Conservation (phyloP, 352 stramenopile genomes). For the Thalassiosira hispida region DNA sequence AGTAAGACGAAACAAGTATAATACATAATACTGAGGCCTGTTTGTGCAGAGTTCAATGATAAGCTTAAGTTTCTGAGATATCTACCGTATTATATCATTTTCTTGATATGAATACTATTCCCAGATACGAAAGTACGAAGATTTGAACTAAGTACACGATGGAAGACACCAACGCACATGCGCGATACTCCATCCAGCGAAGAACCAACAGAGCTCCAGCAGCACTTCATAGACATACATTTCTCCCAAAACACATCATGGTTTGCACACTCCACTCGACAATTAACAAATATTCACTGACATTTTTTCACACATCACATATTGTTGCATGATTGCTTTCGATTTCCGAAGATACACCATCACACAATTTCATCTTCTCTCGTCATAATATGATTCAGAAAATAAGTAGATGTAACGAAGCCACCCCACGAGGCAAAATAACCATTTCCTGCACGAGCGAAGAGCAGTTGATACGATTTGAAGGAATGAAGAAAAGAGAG, state of each 20-base stretch:
- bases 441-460: conserved; percentile 40
- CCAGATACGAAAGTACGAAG: too few relatives aligned
- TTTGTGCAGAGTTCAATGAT: not conserved
- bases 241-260: too few relatives aligned
- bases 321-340: not conserved
- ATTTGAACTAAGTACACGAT: too few relatives aligned
- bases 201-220: too few relatives aligned
- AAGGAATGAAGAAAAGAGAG: not conserved
- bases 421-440: conserved; percentile 48
- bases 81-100: too few relatives aligned
- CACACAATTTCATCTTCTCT: conserved; percentile 40
- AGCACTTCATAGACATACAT: too few relatives aligned
- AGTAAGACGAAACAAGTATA: too few relatives aligned
- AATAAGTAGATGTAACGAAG: conserved; percentile 30
- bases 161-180: too few relatives aligned
- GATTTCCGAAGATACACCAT: not conserved
- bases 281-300: not conserved
- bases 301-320: not conserved
- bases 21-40: too few relatives aligned
- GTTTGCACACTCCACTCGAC: too few relatives aligned
- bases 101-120: too few relatives aligned
- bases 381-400: conserved; percentile 21
- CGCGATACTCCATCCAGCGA: too few relatives aligned
- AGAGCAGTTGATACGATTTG: not conserved
- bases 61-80: not conserved